Conservation (phyloP, 805 yeast genomes). For the Hanseniaspora taiwanica region DNA sequence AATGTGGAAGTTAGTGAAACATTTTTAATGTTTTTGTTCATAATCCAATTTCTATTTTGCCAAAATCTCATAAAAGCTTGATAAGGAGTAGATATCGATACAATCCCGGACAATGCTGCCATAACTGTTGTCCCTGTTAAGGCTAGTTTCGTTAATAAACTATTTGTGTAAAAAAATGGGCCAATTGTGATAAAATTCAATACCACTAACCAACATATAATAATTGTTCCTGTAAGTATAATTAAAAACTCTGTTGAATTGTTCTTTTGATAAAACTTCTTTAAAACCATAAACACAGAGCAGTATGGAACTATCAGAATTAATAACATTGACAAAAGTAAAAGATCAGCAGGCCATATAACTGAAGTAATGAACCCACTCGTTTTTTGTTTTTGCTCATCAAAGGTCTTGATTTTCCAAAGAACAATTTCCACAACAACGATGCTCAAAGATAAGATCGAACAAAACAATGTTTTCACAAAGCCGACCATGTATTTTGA, state of each 20-base stretch:
- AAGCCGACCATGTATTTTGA: slow-evolving; percentile 11
- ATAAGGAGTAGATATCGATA: slow-evolving; percentile 21
- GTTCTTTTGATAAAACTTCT: slow-evolving; percentile 20
- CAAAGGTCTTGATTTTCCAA: slow-evolving; percentile 20
- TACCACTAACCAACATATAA: slow-evolving; percentile 8
- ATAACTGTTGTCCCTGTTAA: slow-evolving; percentile 21
- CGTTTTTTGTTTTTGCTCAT: slow-evolving; percentile 10
- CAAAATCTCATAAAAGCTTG: slow-evolving; percentile 13
- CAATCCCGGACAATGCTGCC: slow-evolving; percentile 22
- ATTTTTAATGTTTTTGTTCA: neutral
- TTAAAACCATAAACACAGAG: slow-evolving; percentile 15
- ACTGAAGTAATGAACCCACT: slow-evolving; percentile 12
- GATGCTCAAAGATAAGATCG: slow-evolving; percentile 17
- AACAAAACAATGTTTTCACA: slow-evolving; percentile 15
- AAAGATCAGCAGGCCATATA: slow-evolving; percentile 18
- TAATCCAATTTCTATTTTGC: slow-evolving; percentile 4
- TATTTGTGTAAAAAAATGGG: slow-evolving; percentile 18
- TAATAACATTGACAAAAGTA: slow-evolving; percentile 12
- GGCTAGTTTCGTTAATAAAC: slow-evolving; percentile 21
- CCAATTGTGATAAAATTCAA: slow-evolving; percentile 15
- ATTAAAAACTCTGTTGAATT: slow-evolving; percentile 13
- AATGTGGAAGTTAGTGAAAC: neutral
- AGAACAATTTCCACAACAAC: slow-evolving; percentile 20
- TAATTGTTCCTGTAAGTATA: slow-evolving; percentile 10
- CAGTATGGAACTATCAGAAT: slow-evolving; percentile 21